Percentiles rank a stretch among this genome's conserved stretches.
These are phyloP conservation scores for Aspergillus sclerotioniger DNA, from an alignment of 495 filamentous ascomycete genomes.

Conservation along the genomic window DNA sequence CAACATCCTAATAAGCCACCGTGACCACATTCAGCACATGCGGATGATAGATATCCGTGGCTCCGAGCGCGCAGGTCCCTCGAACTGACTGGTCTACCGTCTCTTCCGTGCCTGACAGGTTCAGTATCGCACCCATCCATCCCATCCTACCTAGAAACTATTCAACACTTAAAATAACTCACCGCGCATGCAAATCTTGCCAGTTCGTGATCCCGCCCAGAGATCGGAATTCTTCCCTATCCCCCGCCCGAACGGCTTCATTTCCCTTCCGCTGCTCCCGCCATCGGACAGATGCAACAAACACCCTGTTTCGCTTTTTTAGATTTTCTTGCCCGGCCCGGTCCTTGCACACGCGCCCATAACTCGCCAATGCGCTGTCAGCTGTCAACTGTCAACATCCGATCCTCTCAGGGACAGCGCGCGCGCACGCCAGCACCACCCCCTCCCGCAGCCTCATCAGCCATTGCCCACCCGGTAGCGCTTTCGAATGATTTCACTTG, in stretches of 20 bases:
- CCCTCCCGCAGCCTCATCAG: too few relatives aligned
- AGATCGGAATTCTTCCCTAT: neutral
- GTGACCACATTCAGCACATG: neutral
- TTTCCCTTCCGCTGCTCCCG: neutral
- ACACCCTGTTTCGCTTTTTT: too few relatives aligned
- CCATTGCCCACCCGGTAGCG: too few relatives aligned
- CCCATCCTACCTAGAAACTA: neutral
- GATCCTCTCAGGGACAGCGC: neutral
- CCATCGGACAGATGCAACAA: neutral
- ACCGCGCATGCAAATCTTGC: constrained; percentile 5
- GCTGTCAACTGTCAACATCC: too few relatives aligned
- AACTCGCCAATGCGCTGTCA: neutral
- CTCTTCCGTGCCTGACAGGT: neutral
- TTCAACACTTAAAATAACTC: neutral
- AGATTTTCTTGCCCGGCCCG: neutral
- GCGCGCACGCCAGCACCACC: neutral
- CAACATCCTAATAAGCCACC: neutral
- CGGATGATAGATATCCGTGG: neutral
- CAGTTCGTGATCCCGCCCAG: neutral
- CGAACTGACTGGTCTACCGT: neutral
- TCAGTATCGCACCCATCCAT: too few relatives aligned
- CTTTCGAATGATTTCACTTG: too few relatives aligned
- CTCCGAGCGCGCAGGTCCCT: neutral
- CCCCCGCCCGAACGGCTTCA: neutral
- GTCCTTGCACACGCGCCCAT: neutral